Percentiles rank a stretch among this genome's conserved stretches.
These are phyloP conservation scores for Castanea mollissima DNA, from an alignment of 306 rosid species.

Conservation along the genomic window DNA sequence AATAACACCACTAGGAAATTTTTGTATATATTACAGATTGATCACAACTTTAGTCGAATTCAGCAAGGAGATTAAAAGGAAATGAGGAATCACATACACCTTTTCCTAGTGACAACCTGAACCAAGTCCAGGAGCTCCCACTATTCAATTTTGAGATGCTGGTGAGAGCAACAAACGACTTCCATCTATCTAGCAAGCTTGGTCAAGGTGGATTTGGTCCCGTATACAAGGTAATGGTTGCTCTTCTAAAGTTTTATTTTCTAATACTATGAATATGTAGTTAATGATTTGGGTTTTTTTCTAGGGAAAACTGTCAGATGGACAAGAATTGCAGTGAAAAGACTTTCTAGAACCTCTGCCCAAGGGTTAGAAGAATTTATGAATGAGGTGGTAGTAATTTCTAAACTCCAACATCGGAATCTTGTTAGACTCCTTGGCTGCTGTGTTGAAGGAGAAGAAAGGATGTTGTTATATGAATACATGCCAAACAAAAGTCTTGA, in stretches of 20 bases:
- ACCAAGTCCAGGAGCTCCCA: constrained; percentile 26
- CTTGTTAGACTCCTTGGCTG: constrained; percentile 48
- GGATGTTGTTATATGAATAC: constrained; percentile 42
- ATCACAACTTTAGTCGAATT: not conserved
- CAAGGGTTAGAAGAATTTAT: constrained; percentile 48
- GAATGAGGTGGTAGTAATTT: constrained; percentile 43
- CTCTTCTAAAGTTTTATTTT: not conserved
- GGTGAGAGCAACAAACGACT: constrained; percentile 28
- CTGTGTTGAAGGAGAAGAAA: constrained; percentile 41
- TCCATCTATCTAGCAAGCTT: constrained; percentile 22
- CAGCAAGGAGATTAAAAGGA: not conserved
- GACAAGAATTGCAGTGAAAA: constrained; percentile 46
- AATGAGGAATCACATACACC: not conserved
- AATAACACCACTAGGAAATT: not conserved
- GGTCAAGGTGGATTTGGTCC: constrained; percentile 37
- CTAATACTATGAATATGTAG: not conserved
- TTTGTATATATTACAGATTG: not conserved
- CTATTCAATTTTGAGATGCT: constrained; percentile 15
- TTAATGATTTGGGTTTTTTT: not conserved
- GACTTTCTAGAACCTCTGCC: constrained; percentile 37
- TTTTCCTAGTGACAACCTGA: not conserved
- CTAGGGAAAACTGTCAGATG: constrained; percentile 33
- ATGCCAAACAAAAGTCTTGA: constrained; percentile 55
- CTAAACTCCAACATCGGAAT: constrained; percentile 53
- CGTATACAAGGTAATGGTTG: constrained; percentile 26